Conservation (phyloP, 441 rosid genomes). For the Pelargonium australe region DNA sequence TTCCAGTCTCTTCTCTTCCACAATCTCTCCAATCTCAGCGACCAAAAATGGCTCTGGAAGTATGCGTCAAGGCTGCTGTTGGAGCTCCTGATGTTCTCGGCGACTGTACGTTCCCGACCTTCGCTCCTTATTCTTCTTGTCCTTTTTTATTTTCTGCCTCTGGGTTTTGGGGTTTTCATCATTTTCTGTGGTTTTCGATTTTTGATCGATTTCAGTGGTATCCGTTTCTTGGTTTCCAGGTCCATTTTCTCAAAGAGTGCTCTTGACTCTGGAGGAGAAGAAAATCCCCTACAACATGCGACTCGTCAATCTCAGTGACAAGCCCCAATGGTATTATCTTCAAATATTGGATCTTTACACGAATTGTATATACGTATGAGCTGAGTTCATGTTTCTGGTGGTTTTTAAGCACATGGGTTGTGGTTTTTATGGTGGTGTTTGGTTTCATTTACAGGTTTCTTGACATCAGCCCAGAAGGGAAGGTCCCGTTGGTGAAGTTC, state of each 20-base stretch:
- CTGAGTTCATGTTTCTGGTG: neutral
- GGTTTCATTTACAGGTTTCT: constrained; percentile 44
- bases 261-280: constrained; percentile 86
- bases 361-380: neutral
- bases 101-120: constrained; percentile 49
- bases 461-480: constrained; percentile 76
- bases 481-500: constrained; percentile 66
- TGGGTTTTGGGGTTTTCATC: neutral
- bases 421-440: neutral
- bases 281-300: constrained; percentile 43
- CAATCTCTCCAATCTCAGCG: neutral
- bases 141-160: neutral
- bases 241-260: constrained; percentile 63
- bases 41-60: constrained; percentile 56
- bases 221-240: constrained; percentile 33
- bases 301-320: constrained; percentile 52
- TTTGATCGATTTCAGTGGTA: neutral
- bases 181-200: neutral
- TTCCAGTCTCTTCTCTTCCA: neutral
- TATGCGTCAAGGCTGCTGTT: constrained; percentile 77
- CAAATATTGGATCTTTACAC: neutral
- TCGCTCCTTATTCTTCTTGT: neutral
- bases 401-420: constrained; percentile 17
- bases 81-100: constrained; percentile 68
- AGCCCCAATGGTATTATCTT: constrained; percentile 72